Percentiles rank a stretch among this genome's conserved stretches.
phyloP scores from a whole-genome alignment of 1,284 basidiomycete species.

The Testicularia cyperi region DNA sequence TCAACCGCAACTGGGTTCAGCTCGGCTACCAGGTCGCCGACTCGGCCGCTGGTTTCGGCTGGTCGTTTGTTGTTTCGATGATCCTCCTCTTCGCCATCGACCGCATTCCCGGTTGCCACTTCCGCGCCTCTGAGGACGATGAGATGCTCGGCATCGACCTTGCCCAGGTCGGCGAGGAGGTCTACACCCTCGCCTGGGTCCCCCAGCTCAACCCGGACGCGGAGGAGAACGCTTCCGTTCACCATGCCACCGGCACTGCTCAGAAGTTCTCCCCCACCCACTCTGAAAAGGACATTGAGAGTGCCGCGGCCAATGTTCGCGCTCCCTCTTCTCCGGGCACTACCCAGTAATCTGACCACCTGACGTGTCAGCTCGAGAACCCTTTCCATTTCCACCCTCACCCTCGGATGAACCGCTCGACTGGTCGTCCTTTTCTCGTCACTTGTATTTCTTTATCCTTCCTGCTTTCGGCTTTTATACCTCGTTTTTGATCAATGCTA shows the following conservation, averaged over 20 bases:
- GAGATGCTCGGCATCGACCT: slow-evolving; percentile 94
- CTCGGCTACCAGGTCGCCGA: slow-evolving; percentile 85
- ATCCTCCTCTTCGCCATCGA: slow-evolving; percentile 90
- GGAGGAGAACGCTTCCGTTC: not conserved
- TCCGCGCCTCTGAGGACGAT: slow-evolving; percentile 77
- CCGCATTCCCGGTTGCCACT: slow-evolving; percentile 79
- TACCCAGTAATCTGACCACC: too few relatives aligned
- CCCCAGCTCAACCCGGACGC: not conserved
- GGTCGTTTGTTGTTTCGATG: slow-evolving; percentile 60
- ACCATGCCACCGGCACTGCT: not conserved
- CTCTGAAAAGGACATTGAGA: slow-evolving; percentile 1
- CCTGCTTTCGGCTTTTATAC: too few relatives aligned
- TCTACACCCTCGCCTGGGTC: not conserved
- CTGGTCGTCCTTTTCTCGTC: too few relatives aligned
- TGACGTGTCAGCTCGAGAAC: too few relatives aligned
- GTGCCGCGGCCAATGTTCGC: not conserved
- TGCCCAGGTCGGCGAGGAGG: slow-evolving; percentile 2
- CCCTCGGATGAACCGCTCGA: too few relatives aligned
- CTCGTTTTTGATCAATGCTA: too few relatives aligned
- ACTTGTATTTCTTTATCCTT: too few relatives aligned
- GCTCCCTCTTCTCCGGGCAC: not conserved
- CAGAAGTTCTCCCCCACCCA: not conserved
- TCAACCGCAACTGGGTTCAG: slow-evolving; percentile 73
- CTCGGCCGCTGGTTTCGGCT: slow-evolving; percentile 63
- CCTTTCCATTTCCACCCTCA: too few relatives aligned